phyloP scores from a whole-genome alignment of 2,329 filamentous ascomycete species.

The Zymoseptoria pseudotritici region DNA sequence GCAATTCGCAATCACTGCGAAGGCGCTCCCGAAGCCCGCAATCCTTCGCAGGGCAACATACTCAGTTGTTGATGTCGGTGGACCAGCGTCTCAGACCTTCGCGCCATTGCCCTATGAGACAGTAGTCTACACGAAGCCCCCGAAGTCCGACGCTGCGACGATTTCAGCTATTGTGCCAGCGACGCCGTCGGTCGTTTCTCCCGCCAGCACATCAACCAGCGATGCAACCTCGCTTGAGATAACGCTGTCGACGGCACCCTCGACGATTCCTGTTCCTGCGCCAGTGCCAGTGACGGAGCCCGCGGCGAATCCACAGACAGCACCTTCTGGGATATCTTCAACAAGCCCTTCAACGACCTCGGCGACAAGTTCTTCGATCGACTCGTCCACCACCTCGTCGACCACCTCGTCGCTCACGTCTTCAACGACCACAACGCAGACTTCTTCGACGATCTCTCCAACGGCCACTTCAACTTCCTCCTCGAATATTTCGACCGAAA shows the following conservation, averaged over 20 bases:
- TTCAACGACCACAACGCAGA: slow-evolving; percentile 2
- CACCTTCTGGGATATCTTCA: not conserved
- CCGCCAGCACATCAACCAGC: slow-evolving; percentile 3
- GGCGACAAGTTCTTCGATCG: not conserved
- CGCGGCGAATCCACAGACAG: not conserved
- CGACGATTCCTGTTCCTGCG: not conserved
- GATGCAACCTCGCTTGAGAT: not conserved
- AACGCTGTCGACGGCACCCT: not conserved
- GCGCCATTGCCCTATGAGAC: slow-evolving; percentile 20
- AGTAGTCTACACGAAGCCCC: slow-evolving; percentile 7
- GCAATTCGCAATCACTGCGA: slow-evolving; percentile 18
- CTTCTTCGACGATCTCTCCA: not conserved
- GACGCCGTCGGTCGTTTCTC: not conserved
- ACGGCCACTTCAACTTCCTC: not conserved
- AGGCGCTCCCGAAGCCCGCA: slow-evolving; percentile 21
- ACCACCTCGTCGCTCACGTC: not conserved
- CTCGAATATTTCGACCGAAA: not conserved
- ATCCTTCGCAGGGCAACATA: slow-evolving; percentile 18
- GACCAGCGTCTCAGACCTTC: slow-evolving; percentile 10
- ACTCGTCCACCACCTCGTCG: not conserved
- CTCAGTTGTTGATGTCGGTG: slow-evolving; percentile 26
- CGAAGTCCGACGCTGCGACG: slow-evolving; percentile 3
- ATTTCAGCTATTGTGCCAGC: slow-evolving; percentile 7
- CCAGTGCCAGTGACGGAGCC: not conserved
- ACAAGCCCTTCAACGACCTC: not conserved